Evolutionary conservation across 441 rosid species (phyloP).

Genomic region (Arabidopsis lyrata): DNA sequence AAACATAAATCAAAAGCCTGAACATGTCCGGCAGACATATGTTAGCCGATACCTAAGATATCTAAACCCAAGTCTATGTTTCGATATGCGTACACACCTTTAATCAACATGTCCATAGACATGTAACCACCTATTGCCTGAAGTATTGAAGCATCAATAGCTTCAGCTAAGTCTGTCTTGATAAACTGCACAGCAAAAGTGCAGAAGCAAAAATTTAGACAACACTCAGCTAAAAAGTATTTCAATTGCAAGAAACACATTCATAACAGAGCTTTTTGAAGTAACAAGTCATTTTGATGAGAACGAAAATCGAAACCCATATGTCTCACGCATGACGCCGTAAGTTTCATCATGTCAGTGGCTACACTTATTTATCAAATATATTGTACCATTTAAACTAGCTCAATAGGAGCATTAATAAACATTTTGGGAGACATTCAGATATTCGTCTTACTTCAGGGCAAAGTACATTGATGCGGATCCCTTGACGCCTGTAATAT

Average conservation of each 20-base stretch:
- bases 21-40: neutral
- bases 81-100: conserved; percentile 58
- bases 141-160: conserved; percentile 43
- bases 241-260: conserved; percentile 20
- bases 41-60: neutral
- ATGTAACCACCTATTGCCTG: conserved; percentile 74
- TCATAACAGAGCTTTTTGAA: neutral
- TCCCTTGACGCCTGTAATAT: conserved; percentile 66
- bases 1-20: neutral
- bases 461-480: conserved; percentile 94
- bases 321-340: neutral
- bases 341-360: neutral
- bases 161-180: conserved; percentile 65
- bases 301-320: conserved; percentile 4
- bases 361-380: neutral
- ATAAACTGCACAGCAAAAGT: conserved; percentile 69
- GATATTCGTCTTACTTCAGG: conserved; percentile 76
- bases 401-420: neutral
- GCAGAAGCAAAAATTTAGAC: conserved; percentile 16
- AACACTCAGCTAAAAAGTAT: neutral
- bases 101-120: conserved; percentile 77
- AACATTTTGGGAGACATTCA: conserved; percentile 1
- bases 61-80: neutral
- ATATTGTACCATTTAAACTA: neutral
- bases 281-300: conserved; percentile 11